phyloP scores from a whole-genome alignment of 176 grass and related monocot species.

The Chrysopogon serrulatus region DNA sequence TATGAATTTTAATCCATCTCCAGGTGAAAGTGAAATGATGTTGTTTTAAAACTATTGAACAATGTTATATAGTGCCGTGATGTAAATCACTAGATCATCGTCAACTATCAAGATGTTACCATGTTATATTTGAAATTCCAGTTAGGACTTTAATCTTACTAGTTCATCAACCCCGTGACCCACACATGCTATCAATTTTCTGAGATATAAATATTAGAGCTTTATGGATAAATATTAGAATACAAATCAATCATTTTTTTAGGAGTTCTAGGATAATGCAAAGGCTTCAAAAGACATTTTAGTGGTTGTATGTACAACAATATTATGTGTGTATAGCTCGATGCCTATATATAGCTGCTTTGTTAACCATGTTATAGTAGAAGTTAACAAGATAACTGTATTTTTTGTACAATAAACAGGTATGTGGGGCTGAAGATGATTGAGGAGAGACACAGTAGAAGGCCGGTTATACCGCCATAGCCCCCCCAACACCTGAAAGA shows the following conservation, averaged over 20 bases:
- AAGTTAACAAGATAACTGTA: neutral
- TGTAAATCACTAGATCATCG: neutral
- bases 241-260: neutral
- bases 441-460: conserved; percentile 39
- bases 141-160: neutral
- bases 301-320: neutral
- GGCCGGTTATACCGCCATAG: conserved; percentile 28
- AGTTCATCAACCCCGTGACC: neutral
- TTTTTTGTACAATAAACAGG: conserved; percentile 26
- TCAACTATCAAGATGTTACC: neutral
- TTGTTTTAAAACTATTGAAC: neutral
- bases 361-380: neutral
- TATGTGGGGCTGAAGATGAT: conserved; percentile 78
- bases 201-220: too few species aligned
- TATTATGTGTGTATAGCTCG: neutral
- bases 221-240: neutral
- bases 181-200: neutral
- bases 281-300: neutral
- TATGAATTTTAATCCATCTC: conserved; percentile 9
- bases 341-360: neutral
- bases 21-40: neutral
- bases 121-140: neutral
- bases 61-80: neutral
- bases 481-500: neutral
- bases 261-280: neutral